Percentiles rank a stretch among this genome's conserved stretches.
Conservation (phyloP, 1,139 yeast species). For the Kurtzmaniella quercitrusa region DNA sequence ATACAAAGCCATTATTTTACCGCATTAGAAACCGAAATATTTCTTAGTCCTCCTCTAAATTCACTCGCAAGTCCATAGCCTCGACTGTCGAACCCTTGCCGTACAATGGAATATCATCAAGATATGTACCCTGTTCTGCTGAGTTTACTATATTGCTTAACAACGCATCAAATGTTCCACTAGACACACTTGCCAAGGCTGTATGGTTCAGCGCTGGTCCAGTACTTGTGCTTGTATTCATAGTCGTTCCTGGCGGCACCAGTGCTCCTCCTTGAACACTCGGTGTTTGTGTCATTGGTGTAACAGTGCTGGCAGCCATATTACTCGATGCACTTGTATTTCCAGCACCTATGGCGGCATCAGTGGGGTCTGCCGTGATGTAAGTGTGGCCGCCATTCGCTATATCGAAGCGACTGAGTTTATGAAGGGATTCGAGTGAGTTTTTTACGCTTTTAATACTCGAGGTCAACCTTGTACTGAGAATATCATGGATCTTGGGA, state of each 20-base stretch:
- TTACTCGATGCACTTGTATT: conserved; percentile 9
- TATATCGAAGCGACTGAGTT: conserved; percentile 31
- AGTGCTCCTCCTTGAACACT: conserved; percentile 1
- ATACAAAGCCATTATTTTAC: too few relatives aligned
- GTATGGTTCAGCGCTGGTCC: conserved; percentile 7
- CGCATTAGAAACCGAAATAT: too few relatives aligned
- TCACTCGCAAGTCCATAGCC: conserved; percentile 28
- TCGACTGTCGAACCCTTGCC: conserved; percentile 42
- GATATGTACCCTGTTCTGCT: conserved; percentile 21
- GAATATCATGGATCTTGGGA: conserved; percentile 49
- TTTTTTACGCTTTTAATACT: conserved; percentile 35
- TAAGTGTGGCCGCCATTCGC: conserved; percentile 39
- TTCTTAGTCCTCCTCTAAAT: conserved; percentile 15
- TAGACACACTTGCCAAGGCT: conserved; percentile 15
- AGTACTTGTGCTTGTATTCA: conserved; percentile 3
- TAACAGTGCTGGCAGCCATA: conserved; percentile 11
- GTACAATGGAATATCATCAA: conserved; percentile 37
- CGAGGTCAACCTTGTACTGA: conserved; percentile 36
- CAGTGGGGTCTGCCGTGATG: conserved; percentile 11
- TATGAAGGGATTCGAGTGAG: conserved; percentile 31
- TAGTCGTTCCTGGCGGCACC: conserved; percentile 3
- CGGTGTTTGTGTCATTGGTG: conserved; percentile 8
- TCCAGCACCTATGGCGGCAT: conserved; percentile 5
- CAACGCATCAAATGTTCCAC: conserved; percentile 30
- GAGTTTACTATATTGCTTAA: conserved; percentile 24